phyloP scores from a whole-genome alignment of 2,329 filamentous ascomycete genomes.

The Diaporthe humulicola region DNA sequence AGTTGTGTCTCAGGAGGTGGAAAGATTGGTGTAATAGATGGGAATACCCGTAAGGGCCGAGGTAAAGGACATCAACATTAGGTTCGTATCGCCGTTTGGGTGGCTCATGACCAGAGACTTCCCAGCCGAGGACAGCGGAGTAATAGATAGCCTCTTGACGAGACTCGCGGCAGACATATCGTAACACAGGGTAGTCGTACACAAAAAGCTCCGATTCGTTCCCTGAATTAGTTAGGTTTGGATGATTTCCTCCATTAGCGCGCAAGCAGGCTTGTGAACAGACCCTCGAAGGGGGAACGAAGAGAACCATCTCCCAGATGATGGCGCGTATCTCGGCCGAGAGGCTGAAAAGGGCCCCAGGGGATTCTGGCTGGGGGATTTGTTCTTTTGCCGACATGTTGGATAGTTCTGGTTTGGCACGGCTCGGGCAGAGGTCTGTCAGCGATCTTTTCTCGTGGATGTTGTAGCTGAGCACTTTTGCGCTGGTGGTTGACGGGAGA shows the following conservation, averaged over 20 bases:
- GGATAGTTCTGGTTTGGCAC: neutral
- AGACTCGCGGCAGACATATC: neutral
- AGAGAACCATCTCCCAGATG: neutral
- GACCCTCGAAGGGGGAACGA: neutral
- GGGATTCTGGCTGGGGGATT: neutral
- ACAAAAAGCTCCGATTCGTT: neutral
- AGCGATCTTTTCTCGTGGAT: neutral
- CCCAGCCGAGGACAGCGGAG: neutral
- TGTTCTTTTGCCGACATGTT: neutral
- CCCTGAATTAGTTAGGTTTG: too few species aligned
- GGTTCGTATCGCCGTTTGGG: neutral
- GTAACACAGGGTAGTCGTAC: neutral
- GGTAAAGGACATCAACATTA: neutral
- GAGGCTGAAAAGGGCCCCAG: neutral
- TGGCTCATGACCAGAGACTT: neutral
- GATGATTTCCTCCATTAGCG: neutral
- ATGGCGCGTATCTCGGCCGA: neutral
- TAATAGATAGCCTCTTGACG: neutral
- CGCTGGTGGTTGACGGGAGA: neutral
- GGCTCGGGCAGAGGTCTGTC: too few species aligned
- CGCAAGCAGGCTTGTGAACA: neutral
- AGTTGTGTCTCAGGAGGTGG: neutral
- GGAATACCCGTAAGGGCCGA: fast-evolving
- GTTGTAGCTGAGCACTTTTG: neutral
- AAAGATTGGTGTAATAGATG: neutral